Base-by-base conservation (phyloP, 345 rosid genomes). In the Xanthoceras sorbifolium region DNA sequence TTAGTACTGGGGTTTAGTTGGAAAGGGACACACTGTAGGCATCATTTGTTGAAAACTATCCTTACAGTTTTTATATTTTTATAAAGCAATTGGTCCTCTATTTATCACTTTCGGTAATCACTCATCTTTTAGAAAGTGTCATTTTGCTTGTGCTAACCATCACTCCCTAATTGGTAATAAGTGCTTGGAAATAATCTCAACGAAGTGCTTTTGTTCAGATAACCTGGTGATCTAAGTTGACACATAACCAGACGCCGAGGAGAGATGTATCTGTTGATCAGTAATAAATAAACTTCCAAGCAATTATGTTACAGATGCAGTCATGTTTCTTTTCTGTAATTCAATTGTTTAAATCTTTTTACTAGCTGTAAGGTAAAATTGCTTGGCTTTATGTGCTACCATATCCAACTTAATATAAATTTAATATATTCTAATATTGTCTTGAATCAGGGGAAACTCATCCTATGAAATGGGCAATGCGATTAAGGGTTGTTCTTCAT, bases 401-500 rank as follows among this genome's bases (percentile, higher is more conserved):
- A 40, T 20, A 15, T 32, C 34, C 9, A 54, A 71, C 17, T 32
- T 71, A 22, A 23, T 67, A 28, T 28, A 54, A 46, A 0, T 17
- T 10, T 29, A 31, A 61, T 61, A 34, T 60, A 3, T 62, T 42
- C 25, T 48, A 62, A 48, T 48, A 74, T 4, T 67, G 12, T 52
- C 74, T 70, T 82, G 83, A 79, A 78, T 79, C 84, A 93, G 98
- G 99, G 98, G 99, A 95, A 76, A 62, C 89, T 64, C 92, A 92
- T 71, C 98, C 99, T 31, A 93, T 95, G 97, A 92, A 92, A 84
- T 95, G 98, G 99, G 93, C 92, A 1, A 95, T 95, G 98, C 80
- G 99, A 67, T 75, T 93, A 76, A 90, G 98, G 90, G 98, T 93
- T 72, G 94, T 89, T 74, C 89, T 93, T 74, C 91, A 93, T 85